Conservation (phyloP, 805 yeast species). For the Yamadazyma kitorensis region DNA sequence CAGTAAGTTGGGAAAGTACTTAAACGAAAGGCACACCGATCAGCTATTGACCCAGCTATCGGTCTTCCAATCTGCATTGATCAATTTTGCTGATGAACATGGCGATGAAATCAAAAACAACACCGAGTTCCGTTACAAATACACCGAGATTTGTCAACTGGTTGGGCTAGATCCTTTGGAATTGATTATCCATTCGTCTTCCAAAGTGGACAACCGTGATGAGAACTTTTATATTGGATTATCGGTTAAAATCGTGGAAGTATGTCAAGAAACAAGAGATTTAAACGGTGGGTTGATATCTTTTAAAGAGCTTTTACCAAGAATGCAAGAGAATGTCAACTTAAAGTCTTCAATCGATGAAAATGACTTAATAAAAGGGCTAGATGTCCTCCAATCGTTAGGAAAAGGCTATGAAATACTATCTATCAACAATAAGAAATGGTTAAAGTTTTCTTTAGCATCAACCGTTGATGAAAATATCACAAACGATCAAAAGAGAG, state of each 20-base stretch:
- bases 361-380: constrained; percentile 55
- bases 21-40: constrained; percentile 53
- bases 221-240: constrained; percentile 64
- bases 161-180: constrained; percentile 84
- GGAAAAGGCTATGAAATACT: constrained; percentile 74
- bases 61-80: constrained; percentile 72
- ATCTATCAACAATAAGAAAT: constrained; percentile 53
- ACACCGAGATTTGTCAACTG: constrained; percentile 70
- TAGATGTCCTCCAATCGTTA: constrained; percentile 49
- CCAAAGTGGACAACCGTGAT: constrained; percentile 25
- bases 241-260: constrained; percentile 71
- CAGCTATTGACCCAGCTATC: constrained; percentile 68
- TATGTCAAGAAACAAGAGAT: constrained; percentile 65
- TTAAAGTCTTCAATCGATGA: constrained; percentile 33
- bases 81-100: constrained; percentile 73
- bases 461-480: constrained; percentile 24
- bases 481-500: constrained; percentile 60
- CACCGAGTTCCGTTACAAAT: constrained; percentile 64
- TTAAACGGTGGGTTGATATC: constrained; percentile 82
- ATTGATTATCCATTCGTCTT: constrained; percentile 24
- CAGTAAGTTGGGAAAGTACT: constrained; percentile 47
- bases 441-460: constrained; percentile 40
- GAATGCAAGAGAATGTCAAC: constrained; percentile 20
- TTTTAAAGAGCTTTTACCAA: constrained; percentile 41
- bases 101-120: constrained; percentile 63